Conservation (phyloP, 2,329 filamentous ascomycete species). For the Epichloe amarillans region DNA sequence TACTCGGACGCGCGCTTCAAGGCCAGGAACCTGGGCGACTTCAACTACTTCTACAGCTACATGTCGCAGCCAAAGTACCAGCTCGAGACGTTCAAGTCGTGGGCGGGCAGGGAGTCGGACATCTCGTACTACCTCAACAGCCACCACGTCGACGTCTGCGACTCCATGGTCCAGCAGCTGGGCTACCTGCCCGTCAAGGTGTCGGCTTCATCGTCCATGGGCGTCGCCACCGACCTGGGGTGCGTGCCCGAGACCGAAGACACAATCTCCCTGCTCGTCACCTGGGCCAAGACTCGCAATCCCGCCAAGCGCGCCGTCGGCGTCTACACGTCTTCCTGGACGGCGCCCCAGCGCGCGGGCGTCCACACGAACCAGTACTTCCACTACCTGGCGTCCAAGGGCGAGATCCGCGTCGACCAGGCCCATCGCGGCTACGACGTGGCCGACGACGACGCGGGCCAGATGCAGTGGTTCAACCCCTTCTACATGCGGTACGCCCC, state of each 20-base stretch:
- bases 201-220: slow-evolving; percentile 62
- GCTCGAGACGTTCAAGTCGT: slow-evolving; percentile 87
- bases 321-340: slow-evolving; percentile 92
- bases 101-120: slow-evolving; percentile 83
- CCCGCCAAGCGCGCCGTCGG: slow-evolving; percentile 62
- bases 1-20: slow-evolving; percentile 78
- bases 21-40: slow-evolving; percentile 68
- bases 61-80: slow-evolving; percentile 90
- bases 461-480: slow-evolving; percentile 80
- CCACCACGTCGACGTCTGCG: slow-evolving; percentile 86
- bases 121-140: slow-evolving; percentile 95
- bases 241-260: slow-evolving; percentile 77
- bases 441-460: slow-evolving; percentile 60
- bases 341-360: slow-evolving; percentile 78
- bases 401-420: slow-evolving; percentile 83
- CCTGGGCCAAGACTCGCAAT: slow-evolving; percentile 67
- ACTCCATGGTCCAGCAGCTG: slow-evolving; percentile 67
- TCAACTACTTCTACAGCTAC: slow-evolving; percentile 98
- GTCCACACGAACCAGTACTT: slow-evolving; percentile 98
- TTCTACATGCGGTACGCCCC: slow-evolving; percentile 94
- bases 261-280: slow-evolving; percentile 80
- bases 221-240: slow-evolving; percentile 64
- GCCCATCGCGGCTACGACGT: slow-evolving; percentile 91
- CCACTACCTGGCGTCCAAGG: slow-evolving; percentile 76
- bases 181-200: slow-evolving; percentile 70